phyloP scores from a whole-genome alignment of 129 eudicot species.

The Lonicera japonica region DNA sequence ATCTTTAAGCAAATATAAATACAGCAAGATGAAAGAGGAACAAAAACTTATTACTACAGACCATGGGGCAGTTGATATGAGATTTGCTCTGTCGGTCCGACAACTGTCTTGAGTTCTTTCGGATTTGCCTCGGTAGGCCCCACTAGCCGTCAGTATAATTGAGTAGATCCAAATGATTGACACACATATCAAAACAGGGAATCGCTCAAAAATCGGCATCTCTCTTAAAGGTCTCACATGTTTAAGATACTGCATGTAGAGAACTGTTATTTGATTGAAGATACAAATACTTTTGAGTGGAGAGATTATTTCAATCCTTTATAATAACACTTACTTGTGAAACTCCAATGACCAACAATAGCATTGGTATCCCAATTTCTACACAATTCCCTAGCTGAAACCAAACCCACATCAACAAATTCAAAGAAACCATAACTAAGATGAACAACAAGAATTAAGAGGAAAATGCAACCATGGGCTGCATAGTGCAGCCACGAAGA shows the following conservation, averaged over 20 bases:
- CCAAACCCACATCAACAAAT: constrained; percentile 3
- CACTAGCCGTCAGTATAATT: constrained; percentile 77
- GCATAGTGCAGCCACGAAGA: no score
- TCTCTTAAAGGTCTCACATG: constrained; percentile 76
- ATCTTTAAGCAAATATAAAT: constrained; percentile 7
- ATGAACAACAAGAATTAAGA: background rate
- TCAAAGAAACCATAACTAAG: constrained; percentile 1
- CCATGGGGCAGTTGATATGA: constrained; percentile 97
- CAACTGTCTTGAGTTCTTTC: constrained; percentile 62
- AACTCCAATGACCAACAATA: constrained; percentile 77
- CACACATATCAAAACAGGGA: constrained; percentile 69
- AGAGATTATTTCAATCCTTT: background rate
- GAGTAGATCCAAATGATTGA: constrained; percentile 82
- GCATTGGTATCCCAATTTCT: constrained; percentile 95
- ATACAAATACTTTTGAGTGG: background rate
- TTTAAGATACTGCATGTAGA: constrained; percentile 72
- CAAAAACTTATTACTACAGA: constrained; percentile 13
- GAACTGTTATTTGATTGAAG: constrained; percentile 15
- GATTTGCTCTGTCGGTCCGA: constrained; percentile 84
- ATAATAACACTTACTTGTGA: constrained; percentile 59
- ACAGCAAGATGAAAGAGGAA: background rate
- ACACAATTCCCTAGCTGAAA: constrained; percentile 84
- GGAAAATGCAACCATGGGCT: background rate
- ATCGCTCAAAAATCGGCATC: constrained; percentile 87
- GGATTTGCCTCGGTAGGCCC: constrained; percentile 72